A percentile compares a stretch with the other conserved stretches of the same genome.
Evolutionary conservation across 805 yeast species (phyloP).

Genomic region (Candida boleticola): DNA sequence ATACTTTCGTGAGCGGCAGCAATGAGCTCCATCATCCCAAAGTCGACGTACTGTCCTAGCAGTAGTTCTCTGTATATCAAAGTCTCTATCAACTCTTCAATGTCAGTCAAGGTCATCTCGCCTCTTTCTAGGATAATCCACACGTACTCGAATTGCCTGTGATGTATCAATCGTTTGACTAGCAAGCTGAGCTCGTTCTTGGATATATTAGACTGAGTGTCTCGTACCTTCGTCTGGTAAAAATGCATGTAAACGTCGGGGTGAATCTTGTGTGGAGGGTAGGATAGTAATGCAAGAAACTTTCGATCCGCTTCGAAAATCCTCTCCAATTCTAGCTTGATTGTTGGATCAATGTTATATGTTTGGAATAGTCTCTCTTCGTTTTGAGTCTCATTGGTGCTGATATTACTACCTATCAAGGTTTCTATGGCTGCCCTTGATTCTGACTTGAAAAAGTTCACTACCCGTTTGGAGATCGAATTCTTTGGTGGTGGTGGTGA

Average conservation of each 20-base stretch:
- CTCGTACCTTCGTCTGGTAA: conserved; percentile 4
- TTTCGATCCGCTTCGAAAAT: conserved; percentile 29
- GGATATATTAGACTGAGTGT: conserved; percentile 8
- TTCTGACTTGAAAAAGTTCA: background rate
- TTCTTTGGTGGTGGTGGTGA: no score
- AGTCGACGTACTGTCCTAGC: conserved; percentile 15
- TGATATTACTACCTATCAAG: background rate
- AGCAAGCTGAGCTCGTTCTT: conserved; percentile 17
- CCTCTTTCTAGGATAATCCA: conserved; percentile 30
- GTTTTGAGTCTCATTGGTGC: background rate
- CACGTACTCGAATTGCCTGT: conserved; percentile 25
- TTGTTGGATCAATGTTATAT: conserved; percentile 10
- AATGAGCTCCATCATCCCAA: conserved; percentile 28
- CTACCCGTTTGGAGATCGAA: no score
- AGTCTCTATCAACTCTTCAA: conserved; percentile 35
- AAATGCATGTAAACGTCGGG: conserved; percentile 25
- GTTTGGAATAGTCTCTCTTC: background rate
- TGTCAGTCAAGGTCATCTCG: conserved; percentile 29
- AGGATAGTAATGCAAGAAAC: conserved; percentile 26
- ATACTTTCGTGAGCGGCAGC: conserved; percentile 15
- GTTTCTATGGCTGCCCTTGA: background rate
- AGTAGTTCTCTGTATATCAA: conserved; percentile 16
- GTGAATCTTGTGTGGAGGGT: conserved; percentile 30
- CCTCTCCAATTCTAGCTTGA: conserved; percentile 17
- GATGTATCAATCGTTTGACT: conserved; percentile 28